Evolutionary conservation across 176 grass and related monocot genomes (phyloP).

Genomic region (Carex kokanica): DNA sequence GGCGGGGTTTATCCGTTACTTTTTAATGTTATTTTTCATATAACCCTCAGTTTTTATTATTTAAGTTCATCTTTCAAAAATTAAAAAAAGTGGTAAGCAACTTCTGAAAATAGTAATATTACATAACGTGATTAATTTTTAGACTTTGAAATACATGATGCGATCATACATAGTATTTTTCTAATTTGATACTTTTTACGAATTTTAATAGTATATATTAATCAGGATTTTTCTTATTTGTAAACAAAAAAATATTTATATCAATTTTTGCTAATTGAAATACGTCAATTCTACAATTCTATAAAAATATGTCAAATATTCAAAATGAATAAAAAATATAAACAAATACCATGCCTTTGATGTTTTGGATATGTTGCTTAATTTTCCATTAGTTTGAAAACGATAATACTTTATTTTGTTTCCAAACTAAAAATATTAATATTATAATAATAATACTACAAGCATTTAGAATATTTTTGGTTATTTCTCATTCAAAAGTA

Average conservation of each 20-base stretch:
- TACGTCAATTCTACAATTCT: no score
- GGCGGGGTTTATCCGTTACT: background rate
- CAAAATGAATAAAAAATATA: no score
- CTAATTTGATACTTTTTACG: background rate
- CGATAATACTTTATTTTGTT: background rate
- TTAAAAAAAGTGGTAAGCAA: no score
- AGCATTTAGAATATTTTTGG: no score
- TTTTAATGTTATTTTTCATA: background rate
- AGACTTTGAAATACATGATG: no score
- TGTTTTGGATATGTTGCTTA: background rate
- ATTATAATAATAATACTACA: background rate
- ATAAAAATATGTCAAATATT: no score
- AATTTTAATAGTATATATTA: background rate
- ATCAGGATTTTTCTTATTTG: background rate
- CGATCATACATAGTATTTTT: no score
- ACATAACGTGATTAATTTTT: no score
- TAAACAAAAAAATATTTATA: background rate
- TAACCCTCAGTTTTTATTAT: background rate
- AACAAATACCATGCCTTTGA: background rate
- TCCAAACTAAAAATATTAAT: background rate
- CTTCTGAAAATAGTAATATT: no score
- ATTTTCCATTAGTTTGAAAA: background rate
- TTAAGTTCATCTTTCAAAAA: no score
- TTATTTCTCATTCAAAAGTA: no score
- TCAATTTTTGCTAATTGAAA: background rate